Conservation (phyloP, 768 basidiomycete species). For the Trametes maxima region DNA sequence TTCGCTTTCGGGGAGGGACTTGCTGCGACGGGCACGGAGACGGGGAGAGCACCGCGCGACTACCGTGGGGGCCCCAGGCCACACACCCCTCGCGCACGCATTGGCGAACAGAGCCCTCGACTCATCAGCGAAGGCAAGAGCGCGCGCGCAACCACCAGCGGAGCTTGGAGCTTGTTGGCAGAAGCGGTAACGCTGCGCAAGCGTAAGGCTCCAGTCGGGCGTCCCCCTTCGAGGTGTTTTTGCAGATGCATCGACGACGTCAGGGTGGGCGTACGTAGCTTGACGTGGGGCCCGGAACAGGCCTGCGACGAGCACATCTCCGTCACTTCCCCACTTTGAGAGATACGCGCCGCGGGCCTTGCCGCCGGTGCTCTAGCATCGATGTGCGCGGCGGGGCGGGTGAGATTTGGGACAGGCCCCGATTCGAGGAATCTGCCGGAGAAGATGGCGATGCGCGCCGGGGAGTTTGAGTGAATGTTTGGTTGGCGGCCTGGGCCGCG, state of each 20-base stretch:
- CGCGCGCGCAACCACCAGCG: neutral
- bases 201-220: neutral
- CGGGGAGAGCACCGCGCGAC: constrained; percentile 1
- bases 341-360: neutral
- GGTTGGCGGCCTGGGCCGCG: neutral
- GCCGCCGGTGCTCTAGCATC: neutral
- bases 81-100: neutral
- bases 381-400: neutral
- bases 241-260: too few species aligned
- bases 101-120: constrained; percentile 20
- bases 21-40: constrained; percentile 3
- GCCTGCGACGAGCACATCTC: neutral
- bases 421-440: constrained; percentile 8
- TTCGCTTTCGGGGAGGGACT: neutral
- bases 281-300: neutral
- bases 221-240: too few species aligned
- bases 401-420: neutral
- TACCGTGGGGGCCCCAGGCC: constrained; percentile 1
- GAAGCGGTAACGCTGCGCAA: constrained; percentile 7
- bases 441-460: neutral
- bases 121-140: constrained; percentile 15
- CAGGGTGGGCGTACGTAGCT: neutral
- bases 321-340: neutral
- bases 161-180: constrained; percentile 16
- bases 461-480: neutral